Base-by-base conservation (phyloP, 2,329 filamentous ascomycete species). In the Hymenoscyphus fraxineus region DNA sequence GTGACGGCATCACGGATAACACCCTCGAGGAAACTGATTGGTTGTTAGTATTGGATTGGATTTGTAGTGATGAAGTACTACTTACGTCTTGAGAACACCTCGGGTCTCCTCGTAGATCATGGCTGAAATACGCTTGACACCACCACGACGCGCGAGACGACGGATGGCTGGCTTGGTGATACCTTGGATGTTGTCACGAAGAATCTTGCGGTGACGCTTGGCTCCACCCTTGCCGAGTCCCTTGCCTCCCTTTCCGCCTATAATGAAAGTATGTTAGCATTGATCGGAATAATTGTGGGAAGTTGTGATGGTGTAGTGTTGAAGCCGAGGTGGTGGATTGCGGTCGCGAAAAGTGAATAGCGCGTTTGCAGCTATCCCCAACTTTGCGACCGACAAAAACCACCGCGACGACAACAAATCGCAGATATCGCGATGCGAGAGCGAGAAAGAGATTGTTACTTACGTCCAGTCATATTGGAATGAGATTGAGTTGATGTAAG, bases 41-140 rank as follows among this genome's bases (percentile, higher is more conserved):
- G 4, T 27, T 27, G 47, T 54, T 54, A 54, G 47, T 54, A 12
- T 27, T 22, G 19, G 1, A 13, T 10, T 27, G 10, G 1, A 54
- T 54, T n/a, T 22, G 19, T 22, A 12, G 47, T 22, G 47, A 2
- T 22, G 3, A 13, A 1, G 5, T 54, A 10, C 6, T 27, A 54
- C 47, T 54, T 54, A 54, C 47, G 88, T 89, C 86, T 92, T 92
- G 75, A 92, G 84, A 75, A 92, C 89, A 85, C 88, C 88, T 77
- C 89, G 89, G 74, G 89, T 92, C 83, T 92, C 88, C 22, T 64
- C 62, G 38, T 64, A 64, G 58, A 64, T 64, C 62, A 64, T 96
- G 79, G 93, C 93, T 77, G 93, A 97, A 77, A 97, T 97, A 96
- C 93, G 93, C 92, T 97, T 97, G 87, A 97, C 93, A 93, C 93